Conservation (phyloP, 1,284 basidiomycete genomes). For the Cryptococcus depauperatus region DNA sequence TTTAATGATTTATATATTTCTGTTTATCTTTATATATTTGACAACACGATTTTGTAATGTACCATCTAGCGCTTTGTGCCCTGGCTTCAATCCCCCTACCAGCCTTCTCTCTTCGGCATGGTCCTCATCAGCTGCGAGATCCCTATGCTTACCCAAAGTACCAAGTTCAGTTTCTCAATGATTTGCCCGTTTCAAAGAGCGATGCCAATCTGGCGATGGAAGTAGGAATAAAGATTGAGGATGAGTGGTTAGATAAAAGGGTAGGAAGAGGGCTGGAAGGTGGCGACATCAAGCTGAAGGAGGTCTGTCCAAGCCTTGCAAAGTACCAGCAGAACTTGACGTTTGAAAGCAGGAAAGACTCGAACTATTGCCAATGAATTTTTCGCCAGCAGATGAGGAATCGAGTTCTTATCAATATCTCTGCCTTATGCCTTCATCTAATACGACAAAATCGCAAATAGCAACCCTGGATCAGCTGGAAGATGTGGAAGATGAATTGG, state of each 20-base stretch:
- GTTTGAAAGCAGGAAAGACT: conserved; percentile 12
- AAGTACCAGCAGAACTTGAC: neutral
- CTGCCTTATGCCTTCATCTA: conserved; percentile 35
- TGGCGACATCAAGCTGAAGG: conserved; percentile 3
- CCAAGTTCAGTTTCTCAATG: conserved; percentile 69
- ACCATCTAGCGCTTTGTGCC: conserved; percentile 24
- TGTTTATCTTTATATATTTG: neutral
- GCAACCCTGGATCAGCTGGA: conserved; percentile 13
- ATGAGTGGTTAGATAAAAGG: conserved; percentile 62
- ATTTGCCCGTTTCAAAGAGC: conserved; percentile 61
- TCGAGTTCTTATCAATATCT: conserved; percentile 28
- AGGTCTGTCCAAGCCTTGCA: neutral
- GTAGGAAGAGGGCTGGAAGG: conserved; percentile 47
- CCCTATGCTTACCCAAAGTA: conserved; percentile 76
- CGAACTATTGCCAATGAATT: conserved; percentile 29
- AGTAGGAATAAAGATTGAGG: conserved; percentile 59
- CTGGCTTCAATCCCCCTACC: conserved; percentile 9
- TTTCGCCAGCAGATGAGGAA: conserved; percentile 13
- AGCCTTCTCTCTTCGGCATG: conserved; percentile 13
- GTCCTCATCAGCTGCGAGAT: conserved; percentile 50
- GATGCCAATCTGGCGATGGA: conserved; percentile 65
- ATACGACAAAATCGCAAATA: conserved; percentile 25
- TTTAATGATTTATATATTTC: neutral
- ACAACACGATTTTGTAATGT: conserved; percentile 24
- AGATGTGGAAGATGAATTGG: conserved; percentile 32